Evolutionary conservation across 768 basidiomycete genomes (phyloP), one percentile per base, ranked within the genome.

Genomic region (Paxillus involutus): DNA sequence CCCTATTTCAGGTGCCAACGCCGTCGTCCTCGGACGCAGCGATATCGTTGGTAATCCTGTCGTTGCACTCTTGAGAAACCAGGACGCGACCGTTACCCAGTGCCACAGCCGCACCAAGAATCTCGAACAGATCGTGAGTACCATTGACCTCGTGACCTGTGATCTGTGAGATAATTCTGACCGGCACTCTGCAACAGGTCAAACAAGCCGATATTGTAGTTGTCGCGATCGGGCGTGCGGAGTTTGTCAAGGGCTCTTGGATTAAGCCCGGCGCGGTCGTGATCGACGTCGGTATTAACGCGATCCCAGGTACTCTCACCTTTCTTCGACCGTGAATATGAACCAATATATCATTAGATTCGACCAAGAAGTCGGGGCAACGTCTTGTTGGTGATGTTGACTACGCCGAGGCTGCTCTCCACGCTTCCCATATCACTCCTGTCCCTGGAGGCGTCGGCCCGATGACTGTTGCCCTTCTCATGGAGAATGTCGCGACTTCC

Each of bases 371-470:
- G 74, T 89, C 91, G 13, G 97, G 97, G 37, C 89, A 94, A 65
- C 89, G 96, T 53, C 81, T 99, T 9, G 94, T 98, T 53, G 97
- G 97, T 37, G 97, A 99, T 71, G 95, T 98, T 47, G 86, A 97
- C 57, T 98, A 84, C 65, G 77, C 78, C 8, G 78, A 88, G 6
- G 95, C 92, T n/a, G 73, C 81, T 24, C 65, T 75, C 43, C 83
- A 88, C 54, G 96, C 97, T 2, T 90, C 91, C 2, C 75, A 88
- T 72, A 97, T 99, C 63, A 99, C 97, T 0, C 97, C 97, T 19
- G 97, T 99, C 24, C 97, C 97, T 0, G 97, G 97, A 71, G 97
- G 97, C 53, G 97, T 99, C 49, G 97, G 97, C 12, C 97, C 97
- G n/a, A 97, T 98, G 95, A 99, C 97, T 13, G 97, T 99, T 53